Evolutionary conservation across 805 yeast species (phyloP), one percentile per base, ranked within the genome.

Genomic region (Clavispora vitiphila): DNA sequence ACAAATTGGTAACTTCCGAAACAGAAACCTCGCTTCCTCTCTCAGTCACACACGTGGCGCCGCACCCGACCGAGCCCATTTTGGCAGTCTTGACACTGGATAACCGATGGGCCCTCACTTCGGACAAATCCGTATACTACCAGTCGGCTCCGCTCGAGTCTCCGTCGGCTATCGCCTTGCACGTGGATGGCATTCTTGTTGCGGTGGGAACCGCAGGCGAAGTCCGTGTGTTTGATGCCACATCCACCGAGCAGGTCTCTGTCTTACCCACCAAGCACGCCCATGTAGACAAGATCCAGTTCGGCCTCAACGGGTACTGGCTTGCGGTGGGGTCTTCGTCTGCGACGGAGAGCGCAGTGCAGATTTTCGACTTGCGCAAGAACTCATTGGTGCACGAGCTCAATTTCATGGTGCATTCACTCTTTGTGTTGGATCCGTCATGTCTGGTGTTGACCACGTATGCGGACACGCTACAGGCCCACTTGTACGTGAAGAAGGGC

Each of bases 261-360:
- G 57, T 61, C 4, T 48, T 74, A 19, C 44, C 46, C 2, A 48
- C 58, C 1, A 55, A 52, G n/a, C 48, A 50, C 26, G 43, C 49
- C 1, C 27, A 40, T 1, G 61, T 75, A 8, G 47, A 57, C 5
- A 57, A 62, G n/a, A 42, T 81, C 10, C 53, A 57, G 32, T 81
- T 80, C 60, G 83, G 82, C 2, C 63, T 67, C 22, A 83, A 83
- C 54, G 91, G 91, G 1, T 81, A 78, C 56, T 80, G 83, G 75
- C 54, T 83, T 15, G 55, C 74, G 34, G 72, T 61, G 2, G 53
- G 58, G 8, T 50, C 60, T 7, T 47, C 55, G 16, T 39, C 43
- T 3, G 25, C 36, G 6, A 27, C 18, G 6, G 36, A 26, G 24
- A 36, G 30, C 7, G 34, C 49, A 4, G 43, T 76, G 8, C 70